Percentiles rank a stretch among this genome's conserved stretches.
phyloP scores from a whole-genome alignment of 306 rosid genomes.

The Sechiopsis laciniata region DNA sequence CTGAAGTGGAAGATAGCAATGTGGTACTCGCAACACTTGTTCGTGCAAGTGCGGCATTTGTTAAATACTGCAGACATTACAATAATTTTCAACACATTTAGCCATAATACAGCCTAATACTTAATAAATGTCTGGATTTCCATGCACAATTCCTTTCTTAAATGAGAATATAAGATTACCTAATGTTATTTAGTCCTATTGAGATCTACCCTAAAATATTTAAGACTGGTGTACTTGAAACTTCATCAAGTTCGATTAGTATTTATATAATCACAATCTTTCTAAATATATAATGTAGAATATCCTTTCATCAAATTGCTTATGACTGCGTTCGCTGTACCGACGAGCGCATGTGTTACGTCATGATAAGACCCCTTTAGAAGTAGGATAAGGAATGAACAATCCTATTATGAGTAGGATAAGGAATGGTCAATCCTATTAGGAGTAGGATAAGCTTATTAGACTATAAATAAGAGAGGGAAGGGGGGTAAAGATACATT shows the following conservation, averaged over 20 bases:
- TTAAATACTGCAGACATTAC: constrained; percentile 26
- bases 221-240: background rate
- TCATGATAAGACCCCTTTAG: too few relatives aligned
- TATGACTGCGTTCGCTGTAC: background rate
- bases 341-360: background rate
- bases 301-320: background rate
- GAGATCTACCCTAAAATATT: background rate
- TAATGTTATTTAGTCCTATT: background rate
- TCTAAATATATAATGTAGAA: background rate
- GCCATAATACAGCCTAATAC: background rate
- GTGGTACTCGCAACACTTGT: constrained; percentile 30
- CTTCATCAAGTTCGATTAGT: background rate
- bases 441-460: too few relatives aligned
- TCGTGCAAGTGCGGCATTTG: constrained; percentile 30
- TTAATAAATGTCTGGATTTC: background rate
- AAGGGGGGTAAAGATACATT: too few relatives aligned
- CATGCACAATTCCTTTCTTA: background rate
- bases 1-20: constrained; percentile 31
- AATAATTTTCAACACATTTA: constrained; percentile 1
- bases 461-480: too few relatives aligned
- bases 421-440: too few relatives aligned
- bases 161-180: background rate
- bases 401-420: too few relatives aligned
- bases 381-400: too few relatives aligned
- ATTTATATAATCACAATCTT: background rate